A percentile compares a stretch with the other conserved stretches of the same genome.
Conservation (phyloP, 805 yeast species). For the Yamadazyma endophytica region DNA sequence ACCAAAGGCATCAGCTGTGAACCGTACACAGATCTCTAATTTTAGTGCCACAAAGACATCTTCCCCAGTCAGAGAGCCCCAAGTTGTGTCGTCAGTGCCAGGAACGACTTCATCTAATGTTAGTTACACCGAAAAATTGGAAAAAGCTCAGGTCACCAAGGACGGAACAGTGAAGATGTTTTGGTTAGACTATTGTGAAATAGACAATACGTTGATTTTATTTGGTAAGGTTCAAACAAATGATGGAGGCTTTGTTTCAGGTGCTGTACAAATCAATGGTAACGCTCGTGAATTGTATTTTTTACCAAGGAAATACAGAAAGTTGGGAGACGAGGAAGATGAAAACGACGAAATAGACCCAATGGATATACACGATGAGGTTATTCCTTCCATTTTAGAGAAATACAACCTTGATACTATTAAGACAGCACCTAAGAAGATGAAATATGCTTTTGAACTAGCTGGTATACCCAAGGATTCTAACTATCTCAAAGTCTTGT, state of each 20-base stretch:
- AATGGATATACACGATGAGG: slow-evolving; percentile 73
- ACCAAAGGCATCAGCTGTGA: slow-evolving; percentile 44
- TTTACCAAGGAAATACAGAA: slow-evolving; percentile 57
- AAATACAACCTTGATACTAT: slow-evolving; percentile 59
- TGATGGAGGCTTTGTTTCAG: slow-evolving; percentile 60
- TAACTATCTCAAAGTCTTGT: slow-evolving; percentile 71
- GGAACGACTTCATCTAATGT: slow-evolving; percentile 7
- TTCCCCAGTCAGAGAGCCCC: slow-evolving; percentile 17
- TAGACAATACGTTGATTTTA: slow-evolving; percentile 60
- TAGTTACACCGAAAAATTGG: slow-evolving; percentile 30
- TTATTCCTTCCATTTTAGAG: slow-evolving; percentile 59
- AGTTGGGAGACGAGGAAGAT: slow-evolving; percentile 38
- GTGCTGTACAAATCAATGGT: slow-evolving; percentile 71
- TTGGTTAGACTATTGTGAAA: slow-evolving; percentile 88
- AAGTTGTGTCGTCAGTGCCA: slow-evolving; percentile 13
- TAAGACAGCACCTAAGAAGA: slow-evolving; percentile 65
- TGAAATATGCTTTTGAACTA: slow-evolving; percentile 86
- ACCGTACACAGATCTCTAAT: slow-evolving; percentile 26
- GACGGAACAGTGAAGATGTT: slow-evolving; percentile 60
- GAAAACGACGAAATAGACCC: slow-evolving; percentile 39
- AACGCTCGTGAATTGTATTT: slow-evolving; percentile 70
- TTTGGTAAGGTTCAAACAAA: slow-evolving; percentile 75
- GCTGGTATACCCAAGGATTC: slow-evolving; percentile 74
- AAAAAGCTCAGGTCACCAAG: slow-evolving; percentile 15
- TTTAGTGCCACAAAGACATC: slow-evolving; percentile 33